Percentiles rank a stretch among this genome's conserved stretches.
Evolutionary conservation across 257 asterid species (phyloP).

Genomic region (Eustoma russellianum): DNA sequence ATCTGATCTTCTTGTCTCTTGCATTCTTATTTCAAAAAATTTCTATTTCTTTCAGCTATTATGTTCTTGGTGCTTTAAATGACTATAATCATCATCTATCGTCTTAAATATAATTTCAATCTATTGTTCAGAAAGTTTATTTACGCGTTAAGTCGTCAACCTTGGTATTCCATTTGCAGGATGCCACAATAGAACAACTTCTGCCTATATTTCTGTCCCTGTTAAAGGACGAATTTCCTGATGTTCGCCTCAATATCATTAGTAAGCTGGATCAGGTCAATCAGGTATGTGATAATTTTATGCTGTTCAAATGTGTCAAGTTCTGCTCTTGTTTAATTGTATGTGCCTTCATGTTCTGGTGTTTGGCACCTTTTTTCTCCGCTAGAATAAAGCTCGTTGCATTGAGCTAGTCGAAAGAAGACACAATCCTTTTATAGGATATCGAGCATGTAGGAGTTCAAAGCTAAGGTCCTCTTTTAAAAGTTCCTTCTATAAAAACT

Average conservation of each 20-base stretch:
- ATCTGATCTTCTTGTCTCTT: not conserved
- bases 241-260: slow-evolving; percentile 76
- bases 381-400: no score
- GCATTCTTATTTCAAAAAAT: no score
- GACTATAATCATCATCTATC: not conserved
- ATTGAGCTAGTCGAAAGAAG: no score
- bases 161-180: slow-evolving; percentile 30
- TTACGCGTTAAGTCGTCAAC: not conserved
- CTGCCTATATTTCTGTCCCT: slow-evolving; percentile 81
- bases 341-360: not conserved
- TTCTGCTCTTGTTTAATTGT: not conserved
- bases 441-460: no score
- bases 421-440: not conserved
- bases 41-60: no score
- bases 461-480: no score
- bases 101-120: not conserved
- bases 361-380: no score
- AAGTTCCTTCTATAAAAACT: no score
- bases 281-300: slow-evolving; percentile 40
- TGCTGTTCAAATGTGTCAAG: not conserved
- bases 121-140: not conserved
- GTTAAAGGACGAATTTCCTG: slow-evolving; percentile 78
- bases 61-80: not conserved
- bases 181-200: slow-evolving; percentile 80
- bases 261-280: slow-evolving; percentile 90